Evolutionary conservation across 1,139 yeast genomes (phyloP), one percentile per base, ranked within the genome.

Genomic region (Hemisphaericaspora xylanilytica): DNA sequence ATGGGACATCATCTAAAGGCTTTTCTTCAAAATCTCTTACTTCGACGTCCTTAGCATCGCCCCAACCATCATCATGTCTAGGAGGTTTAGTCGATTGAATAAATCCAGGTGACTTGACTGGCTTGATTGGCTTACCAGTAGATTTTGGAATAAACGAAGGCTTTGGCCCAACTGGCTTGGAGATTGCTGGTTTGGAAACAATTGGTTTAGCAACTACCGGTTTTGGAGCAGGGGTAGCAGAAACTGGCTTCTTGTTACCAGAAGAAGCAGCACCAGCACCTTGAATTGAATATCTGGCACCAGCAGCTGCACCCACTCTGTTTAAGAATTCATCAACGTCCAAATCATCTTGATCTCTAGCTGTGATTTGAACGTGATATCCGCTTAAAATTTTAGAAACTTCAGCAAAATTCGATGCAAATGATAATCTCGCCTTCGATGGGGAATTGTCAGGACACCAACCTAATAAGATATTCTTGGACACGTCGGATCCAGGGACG

Each of bases 381-480:
- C 96, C 96, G 49, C 73, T 73, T 51, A 85, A 72, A 17, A 80
- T 70, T 43, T 73, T 78, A 22, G 90, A 78, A 12, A 85, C 85
- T 31, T 81, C 85, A 33, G 87, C 87, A 50, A 84, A 81, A 61
- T 85, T 85, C 47, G 80, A 66, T 20, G 90, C 89, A 63, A 81
- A 85, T 2, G 89, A 81, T 42, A 86, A 75, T 52, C 88, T 74
- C 28, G 82, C 72, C 58, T 81, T 84, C 52, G 85, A 69, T 6
- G 90, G 86, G n/a, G 90, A 81, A 41, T 83, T 80, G 58, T 85
- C 92, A 5, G 94, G 92, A 66, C 95, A 86, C 97, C 97, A 92
- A 37, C 97, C 97, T 38, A 92, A 73, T 40, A 92, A 71, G 35
- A 90, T 78, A 51, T 85, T 73, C 68, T 94, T 94, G 52, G 80